Evolutionary conservation across 2,329 filamentous ascomycete species (phyloP).

Genomic region (Colletotrichum orchidophilum): DNA sequence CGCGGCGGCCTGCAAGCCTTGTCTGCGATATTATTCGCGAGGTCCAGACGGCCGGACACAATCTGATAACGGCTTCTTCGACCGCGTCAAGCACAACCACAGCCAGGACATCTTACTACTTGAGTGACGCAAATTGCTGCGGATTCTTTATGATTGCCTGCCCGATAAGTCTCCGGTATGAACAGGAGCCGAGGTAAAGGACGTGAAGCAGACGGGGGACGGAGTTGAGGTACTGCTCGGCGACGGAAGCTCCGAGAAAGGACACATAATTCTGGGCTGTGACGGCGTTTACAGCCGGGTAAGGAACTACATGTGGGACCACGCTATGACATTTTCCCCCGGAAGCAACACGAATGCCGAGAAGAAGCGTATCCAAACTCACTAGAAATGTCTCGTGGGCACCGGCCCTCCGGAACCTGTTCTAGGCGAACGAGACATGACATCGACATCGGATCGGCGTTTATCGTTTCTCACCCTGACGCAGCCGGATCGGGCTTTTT

Average conservation of each 20-base stretch:
- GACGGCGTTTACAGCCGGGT: not conserved
- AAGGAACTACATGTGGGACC: not conserved
- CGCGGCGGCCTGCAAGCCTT: not conserved
- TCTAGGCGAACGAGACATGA: constrained; percentile 28
- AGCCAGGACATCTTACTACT: not conserved
- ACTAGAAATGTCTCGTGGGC: constrained; percentile 32
- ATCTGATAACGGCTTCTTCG: not conserved
- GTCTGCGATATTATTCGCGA: not conserved
- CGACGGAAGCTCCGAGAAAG: not conserved
- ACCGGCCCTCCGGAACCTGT: constrained; percentile 17
- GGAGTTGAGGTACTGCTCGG: not conserved
- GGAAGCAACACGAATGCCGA: not conserved
- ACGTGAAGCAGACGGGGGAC: not conserved
- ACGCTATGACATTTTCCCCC: not conserved
- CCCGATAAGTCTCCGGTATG: not conserved
- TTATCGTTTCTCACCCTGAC: not conserved
- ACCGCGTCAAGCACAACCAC: not conserved
- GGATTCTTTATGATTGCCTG: not conserved
- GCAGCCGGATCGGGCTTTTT: constrained; percentile 28
- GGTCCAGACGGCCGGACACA: not conserved
- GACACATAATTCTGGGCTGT: not conserved
- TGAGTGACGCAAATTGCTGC: not conserved
- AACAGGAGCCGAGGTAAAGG: not conserved
- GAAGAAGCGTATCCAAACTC: constrained; percentile 18
- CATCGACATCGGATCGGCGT: not conserved